Evolutionary conservation across 228 moss, liverwort and hornwort genomes (phyloP).

Genomic region (Sphagnum magellanicum): DNA sequence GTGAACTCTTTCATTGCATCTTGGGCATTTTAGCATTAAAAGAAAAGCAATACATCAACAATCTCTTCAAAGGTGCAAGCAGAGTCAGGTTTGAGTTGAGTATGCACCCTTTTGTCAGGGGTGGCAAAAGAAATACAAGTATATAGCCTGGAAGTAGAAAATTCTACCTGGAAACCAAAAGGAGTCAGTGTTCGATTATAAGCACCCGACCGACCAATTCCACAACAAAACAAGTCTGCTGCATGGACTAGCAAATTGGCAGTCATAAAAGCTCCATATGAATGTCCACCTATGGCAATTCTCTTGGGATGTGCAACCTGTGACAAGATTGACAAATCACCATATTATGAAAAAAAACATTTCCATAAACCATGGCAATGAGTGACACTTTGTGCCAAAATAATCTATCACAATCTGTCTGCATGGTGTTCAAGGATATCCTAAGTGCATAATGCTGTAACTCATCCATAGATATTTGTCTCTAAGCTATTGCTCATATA

Average conservation of each 20-base stretch:
- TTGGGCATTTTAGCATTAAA: neutral
- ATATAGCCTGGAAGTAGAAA: too few relatives aligned
- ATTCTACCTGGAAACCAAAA: slow-evolving; percentile 87
- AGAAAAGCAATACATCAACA: neutral
- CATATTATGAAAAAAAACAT: neutral
- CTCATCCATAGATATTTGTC: too few relatives aligned
- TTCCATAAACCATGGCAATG: neutral
- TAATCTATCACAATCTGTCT: neutral
- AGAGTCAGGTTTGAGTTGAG: neutral
- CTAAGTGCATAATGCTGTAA: too few relatives aligned
- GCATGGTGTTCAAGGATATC: too few relatives aligned
- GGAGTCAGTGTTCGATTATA: slow-evolving; percentile 97
- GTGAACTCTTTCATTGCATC: too few relatives aligned
- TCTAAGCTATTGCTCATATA: too few relatives aligned
- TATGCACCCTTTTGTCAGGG: neutral
- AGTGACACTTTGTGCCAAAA: neutral
- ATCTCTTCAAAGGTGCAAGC: neutral
- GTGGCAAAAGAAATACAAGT: too few relatives aligned
- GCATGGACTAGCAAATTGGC: slow-evolving; percentile 89
- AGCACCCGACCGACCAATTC: slow-evolving; percentile 90
- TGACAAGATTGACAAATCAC: slow-evolving; percentile 1
- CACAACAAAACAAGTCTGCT: slow-evolving; percentile 78
- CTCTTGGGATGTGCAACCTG: slow-evolving; percentile 78
- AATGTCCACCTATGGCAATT: slow-evolving; percentile 95
- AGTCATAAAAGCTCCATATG: slow-evolving; percentile 99